Percentiles rank a stretch among this genome's conserved stretches.
These are phyloP conservation scores for Hypoxylon fuscum DNA, from an alignment of 495 filamentous ascomycete genomes.

Conservation along the genomic window DNA sequence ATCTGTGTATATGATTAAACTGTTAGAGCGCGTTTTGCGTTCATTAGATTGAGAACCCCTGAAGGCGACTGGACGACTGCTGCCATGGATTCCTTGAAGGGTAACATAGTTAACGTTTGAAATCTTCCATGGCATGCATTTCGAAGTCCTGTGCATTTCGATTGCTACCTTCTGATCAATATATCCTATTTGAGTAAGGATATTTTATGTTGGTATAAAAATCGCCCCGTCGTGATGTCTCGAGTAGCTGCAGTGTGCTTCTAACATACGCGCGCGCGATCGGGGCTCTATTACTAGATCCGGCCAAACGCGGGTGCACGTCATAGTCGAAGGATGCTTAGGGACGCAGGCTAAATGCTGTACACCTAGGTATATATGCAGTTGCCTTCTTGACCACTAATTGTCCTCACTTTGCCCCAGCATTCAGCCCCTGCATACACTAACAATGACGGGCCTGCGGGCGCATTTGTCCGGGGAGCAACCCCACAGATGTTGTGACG, in stretches of 20 bases:
- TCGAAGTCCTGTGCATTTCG: background rate
- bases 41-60: too few species aligned
- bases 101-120: background rate
- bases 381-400: constrained; percentile 1
- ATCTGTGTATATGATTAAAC: background rate
- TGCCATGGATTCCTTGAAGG: background rate
- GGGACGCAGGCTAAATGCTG: constrained; percentile 7
- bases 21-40: too few species aligned
- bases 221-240: background rate
- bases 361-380: constrained; percentile 2
- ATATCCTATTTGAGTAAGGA: too few species aligned
- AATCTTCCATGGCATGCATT: background rate
- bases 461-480: background rate
- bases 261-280: too few species aligned
- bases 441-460: too few species aligned
- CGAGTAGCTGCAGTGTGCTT: too few species aligned
- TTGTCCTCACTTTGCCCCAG: background rate
- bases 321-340: constrained; percentile 2
- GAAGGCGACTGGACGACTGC: background rate
- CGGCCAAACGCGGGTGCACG: constrained; percentile 10
- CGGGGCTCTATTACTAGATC: constrained; percentile 1
- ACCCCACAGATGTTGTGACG: background rate
- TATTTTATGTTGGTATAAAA: too few species aligned
- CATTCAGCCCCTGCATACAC: constrained; percentile 21
- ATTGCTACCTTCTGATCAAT: background rate